A percentile compares a stretch with the other conserved stretches of the same genome.
phyloP scores from a whole-genome alignment of 495 filamentous ascomycete genomes.

The Lineolata rhizophorae region DNA sequence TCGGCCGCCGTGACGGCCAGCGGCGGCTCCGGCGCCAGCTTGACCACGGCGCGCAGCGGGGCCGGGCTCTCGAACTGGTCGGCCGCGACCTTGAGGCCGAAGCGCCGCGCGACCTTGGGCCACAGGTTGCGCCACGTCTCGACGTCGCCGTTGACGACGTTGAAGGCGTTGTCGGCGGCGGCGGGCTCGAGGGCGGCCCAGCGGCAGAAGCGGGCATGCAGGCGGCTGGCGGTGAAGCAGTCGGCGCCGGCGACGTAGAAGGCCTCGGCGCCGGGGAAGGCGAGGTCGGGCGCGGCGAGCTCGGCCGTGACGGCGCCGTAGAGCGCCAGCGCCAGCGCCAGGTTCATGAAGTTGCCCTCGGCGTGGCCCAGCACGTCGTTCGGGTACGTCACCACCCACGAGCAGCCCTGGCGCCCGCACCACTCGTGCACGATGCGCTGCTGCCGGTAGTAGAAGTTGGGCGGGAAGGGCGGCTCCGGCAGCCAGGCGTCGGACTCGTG shows the following conservation, averaged over 20 bases:
- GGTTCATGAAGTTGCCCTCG: conserved; percentile 34
- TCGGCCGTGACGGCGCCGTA: conserved; percentile 28
- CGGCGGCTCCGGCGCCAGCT: conserved; percentile 20
- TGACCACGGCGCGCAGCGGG: conserved; percentile 6
- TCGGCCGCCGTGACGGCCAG: conserved; percentile 19
- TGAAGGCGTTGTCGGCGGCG: conserved; percentile 30
- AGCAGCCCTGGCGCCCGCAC: conserved; percentile 5
- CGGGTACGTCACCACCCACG: conserved; percentile 28
- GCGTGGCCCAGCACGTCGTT: conserved; percentile 29
- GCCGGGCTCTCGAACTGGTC: conserved; percentile 21
- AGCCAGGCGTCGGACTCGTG: conserved; percentile 24
- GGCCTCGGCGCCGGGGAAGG: conserved; percentile 24
- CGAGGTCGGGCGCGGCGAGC: conserved; percentile 19
- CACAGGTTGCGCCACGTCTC: conserved; percentile 33
- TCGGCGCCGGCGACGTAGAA: conserved; percentile 31
- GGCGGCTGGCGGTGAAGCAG: conserved; percentile 25
- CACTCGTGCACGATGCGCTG: conserved; percentile 8
- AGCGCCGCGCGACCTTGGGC: conserved; percentile 27
- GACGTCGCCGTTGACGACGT: conserved; percentile 31
- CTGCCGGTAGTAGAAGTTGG: conserved; percentile 15
- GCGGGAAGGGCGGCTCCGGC: conserved; percentile 8
- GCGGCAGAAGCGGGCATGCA: conserved; percentile 30
- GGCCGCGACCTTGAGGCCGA: conserved; percentile 22
- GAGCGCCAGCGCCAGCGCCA: conserved; percentile 25
- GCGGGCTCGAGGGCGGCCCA: conserved; percentile 26